phyloP scores from a whole-genome alignment of 2,329 filamentous ascomycete species.

The Microdochium trichocladiopsis region DNA sequence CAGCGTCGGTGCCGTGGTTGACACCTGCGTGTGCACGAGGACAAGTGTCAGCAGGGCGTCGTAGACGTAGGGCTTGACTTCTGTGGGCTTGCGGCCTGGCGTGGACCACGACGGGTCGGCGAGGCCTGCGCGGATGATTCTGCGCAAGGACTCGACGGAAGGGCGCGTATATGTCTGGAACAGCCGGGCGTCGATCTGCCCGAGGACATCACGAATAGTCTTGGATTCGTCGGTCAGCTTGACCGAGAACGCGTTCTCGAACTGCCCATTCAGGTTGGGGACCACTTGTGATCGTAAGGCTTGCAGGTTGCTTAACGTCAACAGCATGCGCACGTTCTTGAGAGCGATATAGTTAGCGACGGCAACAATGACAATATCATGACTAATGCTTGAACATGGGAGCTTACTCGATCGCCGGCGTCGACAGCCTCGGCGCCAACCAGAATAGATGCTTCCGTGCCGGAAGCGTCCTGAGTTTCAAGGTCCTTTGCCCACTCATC shows the following conservation, averaged over 20 bases:
- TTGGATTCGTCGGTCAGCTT: slow-evolving; percentile 91
- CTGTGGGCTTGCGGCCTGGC: slow-evolving; percentile 47
- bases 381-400: neutral
- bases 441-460: neutral
- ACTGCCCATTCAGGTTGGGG: slow-evolving; percentile 82
- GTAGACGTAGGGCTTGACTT: slow-evolving; percentile 86
- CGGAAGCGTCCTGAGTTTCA: slow-evolving; percentile 28
- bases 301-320: slow-evolving; percentile 89
- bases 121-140: slow-evolving; percentile 69
- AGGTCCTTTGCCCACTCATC: slow-evolving; percentile 50
- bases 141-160: slow-evolving; percentile 58
- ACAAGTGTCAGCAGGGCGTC: slow-evolving; percentile 79
- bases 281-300: slow-evolving; percentile 75
- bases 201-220: slow-evolving; percentile 82
- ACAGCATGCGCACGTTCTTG: slow-evolving; percentile 83
- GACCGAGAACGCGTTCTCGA: slow-evolving; percentile 89
- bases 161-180: slow-evolving; percentile 90
- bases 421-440: slow-evolving; percentile 42
- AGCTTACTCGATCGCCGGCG: slow-evolving; percentile 47
- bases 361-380: slow-evolving; percentile 12
- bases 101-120: slow-evolving; percentile 66
- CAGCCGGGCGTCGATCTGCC: slow-evolving; percentile 82
- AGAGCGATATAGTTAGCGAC: slow-evolving; percentile 6
- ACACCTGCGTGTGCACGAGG: slow-evolving; percentile 84
- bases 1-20: slow-evolving; percentile 69